Percentiles rank a stretch among this genome's conserved stretches.
phyloP scores from a whole-genome alignment of 148 eudicot genomes.

The Rhododendron ovatum region DNA sequence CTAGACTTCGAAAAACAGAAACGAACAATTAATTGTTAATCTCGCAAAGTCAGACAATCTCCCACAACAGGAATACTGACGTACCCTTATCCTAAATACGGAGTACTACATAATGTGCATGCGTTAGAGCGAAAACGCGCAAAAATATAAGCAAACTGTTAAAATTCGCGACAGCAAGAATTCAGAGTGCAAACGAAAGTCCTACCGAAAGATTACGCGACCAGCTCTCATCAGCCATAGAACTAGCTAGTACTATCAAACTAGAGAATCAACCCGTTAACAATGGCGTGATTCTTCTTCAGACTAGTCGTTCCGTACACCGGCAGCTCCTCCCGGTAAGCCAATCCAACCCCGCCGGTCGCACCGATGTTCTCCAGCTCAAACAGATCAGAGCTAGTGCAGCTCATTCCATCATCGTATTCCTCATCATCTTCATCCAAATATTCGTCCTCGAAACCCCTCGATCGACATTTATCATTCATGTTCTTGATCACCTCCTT shows the following conservation, averaged over 20 bases:
- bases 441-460: not conserved
- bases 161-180: not conserved
- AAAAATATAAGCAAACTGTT: not conserved
- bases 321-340: constrained; percentile 40
- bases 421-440: constrained; percentile 13
- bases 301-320: constrained; percentile 47
- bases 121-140: not conserved
- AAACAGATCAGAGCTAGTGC: constrained; percentile 46
- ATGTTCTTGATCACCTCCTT: constrained; percentile 16
- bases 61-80: not conserved
- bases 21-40: not conserved
- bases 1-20: not conserved
- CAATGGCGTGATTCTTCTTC: constrained; percentile 32
- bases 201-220: not conserved
- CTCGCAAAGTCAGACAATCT: not conserved
- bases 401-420: constrained; percentile 37
- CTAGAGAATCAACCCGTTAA: constrained; percentile 28
- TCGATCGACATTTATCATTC: not conserved
- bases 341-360: constrained; percentile 22
- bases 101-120: not conserved
- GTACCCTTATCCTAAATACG: not conserved
- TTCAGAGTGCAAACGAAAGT: not conserved
- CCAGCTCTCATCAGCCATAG: not conserved
- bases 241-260: not conserved
- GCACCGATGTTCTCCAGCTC: constrained; percentile 41